phyloP scores from a whole-genome alignment of 805 yeast genomes.

The Blastobotrys parvus region DNA sequence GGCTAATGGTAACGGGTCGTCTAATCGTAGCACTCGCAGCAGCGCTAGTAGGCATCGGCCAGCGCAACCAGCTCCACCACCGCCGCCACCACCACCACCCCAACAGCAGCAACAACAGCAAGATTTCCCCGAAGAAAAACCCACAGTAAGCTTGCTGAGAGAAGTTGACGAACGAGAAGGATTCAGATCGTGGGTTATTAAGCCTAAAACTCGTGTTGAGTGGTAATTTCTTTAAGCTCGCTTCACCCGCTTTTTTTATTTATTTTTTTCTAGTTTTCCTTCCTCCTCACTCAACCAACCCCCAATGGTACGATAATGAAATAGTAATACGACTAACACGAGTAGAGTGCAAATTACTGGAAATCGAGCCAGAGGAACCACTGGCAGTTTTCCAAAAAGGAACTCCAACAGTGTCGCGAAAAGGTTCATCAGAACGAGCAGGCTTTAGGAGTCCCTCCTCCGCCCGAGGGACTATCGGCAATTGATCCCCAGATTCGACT shows the following conservation, averaged over 20 bases:
- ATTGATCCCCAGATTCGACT: constrained; percentile 41
- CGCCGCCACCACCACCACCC: too few species aligned
- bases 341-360: constrained; percentile 65
- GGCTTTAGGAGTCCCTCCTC: constrained; percentile 27
- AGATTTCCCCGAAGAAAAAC: not conserved
- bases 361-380: constrained; percentile 66
- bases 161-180: constrained; percentile 13
- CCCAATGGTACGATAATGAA: not conserved
- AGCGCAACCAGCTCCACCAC: too few species aligned
- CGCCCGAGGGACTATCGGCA: constrained; percentile 21
- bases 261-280: not conserved
- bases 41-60: too few species aligned
- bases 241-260: too few species aligned
- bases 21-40: too few species aligned
- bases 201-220: not conserved
- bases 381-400: constrained; percentile 73
- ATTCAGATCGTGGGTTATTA: constrained; percentile 11
- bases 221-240: not conserved
- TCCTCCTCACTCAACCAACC: not conserved
- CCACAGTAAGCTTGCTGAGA: constrained; percentile 1
- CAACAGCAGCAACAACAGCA: not conserved
- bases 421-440: constrained; percentile 15
- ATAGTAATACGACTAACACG: not conserved
- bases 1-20: too few species aligned
- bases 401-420: constrained; percentile 39